These are phyloP conservation scores for Elaeagnus macrophylla DNA, from an alignment of 306 rosid genomes.

Conservation along the genomic window DNA sequence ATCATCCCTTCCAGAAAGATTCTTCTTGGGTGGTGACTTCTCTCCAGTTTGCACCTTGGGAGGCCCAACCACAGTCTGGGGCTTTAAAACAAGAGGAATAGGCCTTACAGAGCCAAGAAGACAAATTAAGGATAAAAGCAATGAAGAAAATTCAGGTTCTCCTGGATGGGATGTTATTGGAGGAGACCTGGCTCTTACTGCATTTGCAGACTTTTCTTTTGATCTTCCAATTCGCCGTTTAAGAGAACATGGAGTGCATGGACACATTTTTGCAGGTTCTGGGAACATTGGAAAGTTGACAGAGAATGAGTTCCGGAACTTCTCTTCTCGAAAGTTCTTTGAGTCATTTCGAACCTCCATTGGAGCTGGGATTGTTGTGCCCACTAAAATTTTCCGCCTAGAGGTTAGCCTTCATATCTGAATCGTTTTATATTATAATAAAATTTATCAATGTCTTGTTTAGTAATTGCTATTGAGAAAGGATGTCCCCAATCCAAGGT, in stretches of 20 bases:
- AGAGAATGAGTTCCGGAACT: conserved; percentile 58
- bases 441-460: not conserved
- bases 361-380: conserved; percentile 85
- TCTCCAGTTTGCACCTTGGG: conserved; percentile 85
- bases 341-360: conserved; percentile 73
- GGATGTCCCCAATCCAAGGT: no score
- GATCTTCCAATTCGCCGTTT: conserved; percentile 82
- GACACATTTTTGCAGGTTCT: conserved; percentile 87
- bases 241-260: conserved; percentile 85
- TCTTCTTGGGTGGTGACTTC: conserved; percentile 94
- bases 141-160: conserved; percentile 38
- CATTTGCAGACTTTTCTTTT: conserved; percentile 87
- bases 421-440: not conserved
- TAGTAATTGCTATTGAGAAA: not conserved
- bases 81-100: conserved; percentile 81
- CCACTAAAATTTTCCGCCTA: conserved; percentile 75
- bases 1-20: conserved; percentile 84
- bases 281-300: conserved; percentile 80
- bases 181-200: conserved; percentile 95
- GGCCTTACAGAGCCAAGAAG: conserved; percentile 83
- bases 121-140: conserved; percentile 33
- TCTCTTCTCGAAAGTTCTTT: conserved; percentile 54
- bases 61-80: conserved; percentile 82
- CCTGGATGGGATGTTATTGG: conserved; percentile 69
- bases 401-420: conserved; percentile 53